Percentiles rank a stretch among this genome's conserved stretches.
Conservation (phyloP, 1,284 basidiomycete species). For the Cutaneotrichosporon mucoides region DNA sequence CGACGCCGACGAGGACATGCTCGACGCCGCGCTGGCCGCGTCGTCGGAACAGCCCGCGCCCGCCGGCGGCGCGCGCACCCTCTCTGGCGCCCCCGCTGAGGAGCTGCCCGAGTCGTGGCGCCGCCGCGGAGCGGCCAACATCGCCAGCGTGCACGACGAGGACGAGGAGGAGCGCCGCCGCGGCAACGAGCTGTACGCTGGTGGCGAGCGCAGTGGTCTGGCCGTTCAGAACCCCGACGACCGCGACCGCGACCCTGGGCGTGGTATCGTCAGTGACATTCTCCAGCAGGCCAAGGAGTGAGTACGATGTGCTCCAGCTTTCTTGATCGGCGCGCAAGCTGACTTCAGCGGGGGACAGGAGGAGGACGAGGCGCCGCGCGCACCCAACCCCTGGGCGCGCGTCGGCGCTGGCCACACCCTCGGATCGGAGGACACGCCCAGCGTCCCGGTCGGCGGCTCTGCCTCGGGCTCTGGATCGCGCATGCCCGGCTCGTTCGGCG, state of each 20-base stretch:
- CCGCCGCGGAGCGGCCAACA: background rate
- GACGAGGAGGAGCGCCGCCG: slow-evolving; percentile 25
- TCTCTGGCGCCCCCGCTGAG: slow-evolving; percentile 30
- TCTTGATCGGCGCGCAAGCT: background rate
- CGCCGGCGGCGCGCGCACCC: slow-evolving; percentile 24
- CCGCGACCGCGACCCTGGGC: slow-evolving; percentile 29
- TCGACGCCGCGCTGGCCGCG: slow-evolving; percentile 19
- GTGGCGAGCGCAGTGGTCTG: slow-evolving; percentile 62
- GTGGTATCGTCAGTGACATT: slow-evolving; percentile 70
- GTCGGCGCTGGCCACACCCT: slow-evolving; percentile 65
- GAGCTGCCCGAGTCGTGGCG: slow-evolving; percentile 38
- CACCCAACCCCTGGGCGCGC: slow-evolving; percentile 56
- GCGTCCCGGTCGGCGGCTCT: slow-evolving; percentile 53
- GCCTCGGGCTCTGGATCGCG: no score
- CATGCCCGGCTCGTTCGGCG: no score
- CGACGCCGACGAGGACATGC: slow-evolving; percentile 26
- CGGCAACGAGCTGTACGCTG: slow-evolving; percentile 39
- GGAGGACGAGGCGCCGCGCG: slow-evolving; percentile 51
- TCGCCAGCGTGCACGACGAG: slow-evolving; percentile 13
- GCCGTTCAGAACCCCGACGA: slow-evolving; percentile 79
- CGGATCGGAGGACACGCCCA: slow-evolving; percentile 79
- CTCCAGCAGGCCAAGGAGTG: slow-evolving; percentile 78
- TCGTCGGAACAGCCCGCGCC: background rate
- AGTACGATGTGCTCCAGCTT: slow-evolving; percentile 14
- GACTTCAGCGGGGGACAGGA: background rate